Percentiles rank a stretch among this genome's conserved stretches.
Conservation (phyloP, 2,329 filamentous ascomycete species). For the Aspergillus fructus region DNA sequence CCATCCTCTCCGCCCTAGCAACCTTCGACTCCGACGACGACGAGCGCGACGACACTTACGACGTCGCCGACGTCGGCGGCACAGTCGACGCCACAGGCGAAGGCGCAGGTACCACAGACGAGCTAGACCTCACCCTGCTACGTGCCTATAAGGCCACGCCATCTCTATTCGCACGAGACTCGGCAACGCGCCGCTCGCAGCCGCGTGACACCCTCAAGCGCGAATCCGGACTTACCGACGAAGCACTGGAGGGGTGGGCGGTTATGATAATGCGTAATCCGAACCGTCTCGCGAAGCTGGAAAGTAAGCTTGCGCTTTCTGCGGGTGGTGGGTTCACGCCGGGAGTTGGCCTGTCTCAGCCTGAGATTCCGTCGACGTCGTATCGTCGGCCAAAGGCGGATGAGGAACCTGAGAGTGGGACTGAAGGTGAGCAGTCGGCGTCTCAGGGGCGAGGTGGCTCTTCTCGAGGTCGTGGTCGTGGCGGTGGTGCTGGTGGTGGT, state of each 20-base stretch:
- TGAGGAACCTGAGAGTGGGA: slow-evolving; percentile 50
- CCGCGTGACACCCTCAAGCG: slow-evolving; percentile 64
- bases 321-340: slow-evolving; percentile 55
- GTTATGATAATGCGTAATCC: slow-evolving; percentile 78
- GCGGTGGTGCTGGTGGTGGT: slow-evolving; percentile 44
- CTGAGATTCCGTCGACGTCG: slow-evolving; percentile 62
- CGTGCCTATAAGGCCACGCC: slow-evolving; percentile 65
- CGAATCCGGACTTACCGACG: slow-evolving; percentile 86
- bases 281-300: slow-evolving; percentile 65
- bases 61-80: slow-evolving; percentile 86
- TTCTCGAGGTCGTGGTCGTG: slow-evolving; percentile 49
- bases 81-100: slow-evolving; percentile 66
- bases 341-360: slow-evolving; percentile 52
- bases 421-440: slow-evolving; percentile 12
- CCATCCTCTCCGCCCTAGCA: slow-evolving; percentile 83
- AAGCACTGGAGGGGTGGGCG: slow-evolving; percentile 91
- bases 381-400: slow-evolving; percentile 53
- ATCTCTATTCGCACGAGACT: slow-evolving; percentile 69
- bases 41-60: slow-evolving; percentile 95
- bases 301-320: slow-evolving; percentile 62
- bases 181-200: slow-evolving; percentile 65
- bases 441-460: slow-evolving; percentile 33
- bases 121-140: slow-evolving; percentile 70
- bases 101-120: slow-evolving; percentile 48
- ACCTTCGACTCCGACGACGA: slow-evolving; percentile 93